phyloP scores from a whole-genome alignment of 805 yeast species.

The Clavispora phyllophila region DNA sequence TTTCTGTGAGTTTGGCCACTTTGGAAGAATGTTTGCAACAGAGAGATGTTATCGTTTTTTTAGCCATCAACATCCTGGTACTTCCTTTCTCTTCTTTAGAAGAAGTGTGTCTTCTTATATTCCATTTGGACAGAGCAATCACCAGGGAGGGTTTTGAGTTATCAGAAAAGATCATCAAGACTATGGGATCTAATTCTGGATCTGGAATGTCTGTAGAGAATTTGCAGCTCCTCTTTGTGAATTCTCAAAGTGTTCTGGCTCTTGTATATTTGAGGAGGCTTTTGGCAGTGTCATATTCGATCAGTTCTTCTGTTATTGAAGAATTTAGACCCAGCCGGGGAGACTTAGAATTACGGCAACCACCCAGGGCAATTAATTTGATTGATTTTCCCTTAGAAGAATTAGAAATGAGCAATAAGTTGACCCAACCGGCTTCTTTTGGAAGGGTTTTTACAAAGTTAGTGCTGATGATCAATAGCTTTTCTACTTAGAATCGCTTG shows the following conservation, averaged over 20 bases:
- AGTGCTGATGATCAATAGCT: constrained; percentile 10
- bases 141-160: constrained; percentile 39
- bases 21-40: constrained; percentile 12
- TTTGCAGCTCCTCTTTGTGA: constrained; percentile 12
- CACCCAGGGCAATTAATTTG: constrained; percentile 17
- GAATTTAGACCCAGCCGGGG: constrained; percentile 24
- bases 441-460: constrained; percentile 11
- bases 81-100: constrained; percentile 42
- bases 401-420: constrained; percentile 7
- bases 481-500: constrained; percentile 4
- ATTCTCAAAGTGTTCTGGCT: constrained; percentile 14
- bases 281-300: constrained; percentile 17
- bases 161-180: constrained; percentile 14
- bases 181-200: constrained; percentile 10
- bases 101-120: constrained; percentile 44
- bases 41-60: constrained; percentile 19
- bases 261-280: constrained; percentile 15
- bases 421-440: constrained; percentile 9
- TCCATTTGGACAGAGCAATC: constrained; percentile 40
- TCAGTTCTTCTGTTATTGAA: constrained; percentile 20
- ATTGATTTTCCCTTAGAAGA: constrained; percentile 10
- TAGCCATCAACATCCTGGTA: constrained; percentile 33
- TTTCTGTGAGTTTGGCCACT: constrained; percentile 6
- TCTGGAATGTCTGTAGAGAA: constrained; percentile 13
- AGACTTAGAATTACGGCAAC: constrained; percentile 29